Evolutionary conservation across 148 eudicot species (phyloP).

Genomic region (Camellia japonica): DNA sequence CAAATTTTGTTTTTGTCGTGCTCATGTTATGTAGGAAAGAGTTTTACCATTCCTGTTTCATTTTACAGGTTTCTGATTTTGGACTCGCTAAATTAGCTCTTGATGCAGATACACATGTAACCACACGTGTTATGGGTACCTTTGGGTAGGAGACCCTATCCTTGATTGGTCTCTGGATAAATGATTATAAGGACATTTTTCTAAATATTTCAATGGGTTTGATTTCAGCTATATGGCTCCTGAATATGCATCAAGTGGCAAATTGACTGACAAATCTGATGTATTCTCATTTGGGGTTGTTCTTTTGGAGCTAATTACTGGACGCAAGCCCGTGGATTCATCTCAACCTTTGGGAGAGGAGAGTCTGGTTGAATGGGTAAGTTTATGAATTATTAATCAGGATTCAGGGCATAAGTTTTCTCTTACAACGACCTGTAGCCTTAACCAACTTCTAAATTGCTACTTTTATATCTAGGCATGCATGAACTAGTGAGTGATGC

Average conservation of each 20-base stretch:
- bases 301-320: conserved; percentile 91
- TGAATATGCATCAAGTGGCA: conserved; percentile 90
- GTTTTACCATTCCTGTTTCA: neutral
- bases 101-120: conserved; percentile 75
- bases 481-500: conserved; percentile 7
- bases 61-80: conserved; percentile 84
- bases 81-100: conserved; percentile 81
- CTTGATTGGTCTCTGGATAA: neutral
- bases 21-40: neutral
- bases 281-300: conserved; percentile 91
- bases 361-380: conserved; percentile 93
- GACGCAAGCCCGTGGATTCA: conserved; percentile 79
- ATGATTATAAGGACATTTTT: neutral
- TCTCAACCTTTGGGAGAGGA: conserved; percentile 79
- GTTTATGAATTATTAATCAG: conserved; percentile 17
- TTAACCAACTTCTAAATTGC: neutral
- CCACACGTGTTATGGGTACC: conserved; percentile 95
- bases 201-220: conserved; percentile 9
- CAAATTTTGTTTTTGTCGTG: neutral
- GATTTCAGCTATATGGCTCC: conserved; percentile 89
- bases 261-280: conserved; percentile 93
- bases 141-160: conserved; percentile 59
- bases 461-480: neutral
- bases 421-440: neutral
- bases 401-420: neutral